Percentiles rank a stretch among this genome's conserved stretches.
phyloP scores from a whole-genome alignment of 257 asterid species.

The Handroanthus guayacan region DNA sequence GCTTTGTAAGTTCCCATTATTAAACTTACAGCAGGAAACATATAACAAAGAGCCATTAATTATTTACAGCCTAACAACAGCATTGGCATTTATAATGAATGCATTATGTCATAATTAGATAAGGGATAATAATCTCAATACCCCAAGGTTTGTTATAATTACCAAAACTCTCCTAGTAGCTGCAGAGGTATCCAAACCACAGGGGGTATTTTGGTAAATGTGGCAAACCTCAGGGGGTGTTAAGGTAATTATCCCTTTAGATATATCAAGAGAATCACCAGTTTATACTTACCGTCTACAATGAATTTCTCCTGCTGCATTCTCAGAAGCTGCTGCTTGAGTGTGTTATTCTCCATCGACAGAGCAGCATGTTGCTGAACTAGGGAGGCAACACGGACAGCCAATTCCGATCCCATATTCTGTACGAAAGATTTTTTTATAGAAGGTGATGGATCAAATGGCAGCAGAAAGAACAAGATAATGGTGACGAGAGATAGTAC shows the following conservation, averaged over 20 bases:
- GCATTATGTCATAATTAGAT: no score
- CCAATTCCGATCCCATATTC: conserved; percentile 71
- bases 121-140: no score
- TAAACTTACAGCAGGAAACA: not conserved
- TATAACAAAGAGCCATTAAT: not conserved
- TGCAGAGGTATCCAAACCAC: no score
- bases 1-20: not conserved
- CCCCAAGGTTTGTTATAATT: no score
- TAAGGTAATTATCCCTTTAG: no score
- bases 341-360: conserved; percentile 66
- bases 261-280: not conserved
- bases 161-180: no score
- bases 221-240: no score
- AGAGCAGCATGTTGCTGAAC: conserved; percentile 64
- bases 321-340: conserved; percentile 68
- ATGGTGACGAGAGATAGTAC: not conserved
- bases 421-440: conserved; percentile 40
- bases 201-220: no score
- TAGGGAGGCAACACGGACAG: conserved; percentile 60
- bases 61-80: not conserved
- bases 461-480: conserved; percentile 18
- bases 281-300: conserved; percentile 61
- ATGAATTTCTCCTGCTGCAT: conserved; percentile 62
- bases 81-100: not conserved
- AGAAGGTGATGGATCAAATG: not conserved